A percentile compares a stretch with the other conserved stretches of the same genome.
Evolutionary conservation across 2,329 filamentous ascomycete genomes (phyloP).

Genomic region (Diaporthe vexans): DNA sequence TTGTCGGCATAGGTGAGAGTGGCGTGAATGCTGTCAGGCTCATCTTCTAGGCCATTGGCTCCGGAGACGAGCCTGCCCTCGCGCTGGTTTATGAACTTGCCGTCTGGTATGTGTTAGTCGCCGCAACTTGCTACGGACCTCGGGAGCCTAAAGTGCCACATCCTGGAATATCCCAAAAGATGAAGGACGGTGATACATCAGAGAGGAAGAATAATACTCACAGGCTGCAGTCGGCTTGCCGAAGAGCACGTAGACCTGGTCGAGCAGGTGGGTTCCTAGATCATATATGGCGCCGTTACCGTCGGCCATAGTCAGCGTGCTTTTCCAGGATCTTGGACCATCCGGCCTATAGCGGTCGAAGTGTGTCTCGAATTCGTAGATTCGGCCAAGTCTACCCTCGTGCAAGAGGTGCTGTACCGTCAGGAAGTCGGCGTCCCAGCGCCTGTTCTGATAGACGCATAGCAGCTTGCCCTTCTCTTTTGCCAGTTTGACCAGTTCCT

Average conservation of each 20-base stretch:
- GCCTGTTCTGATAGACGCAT: slow-evolving; percentile 82
- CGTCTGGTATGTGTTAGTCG: slow-evolving; percentile 52
- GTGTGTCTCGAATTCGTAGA: slow-evolving; percentile 84
- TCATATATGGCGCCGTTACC: slow-evolving; percentile 81
- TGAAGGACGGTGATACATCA: no score
- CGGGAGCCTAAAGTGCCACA: no score
- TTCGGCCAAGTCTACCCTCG: slow-evolving; percentile 73
- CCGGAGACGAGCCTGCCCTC: slow-evolving; percentile 55
- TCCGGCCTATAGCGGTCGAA: slow-evolving; percentile 81
- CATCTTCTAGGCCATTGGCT: slow-evolving; percentile 55
- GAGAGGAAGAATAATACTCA: no score
- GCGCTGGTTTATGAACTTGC: slow-evolving; percentile 76
- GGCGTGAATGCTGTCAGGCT: slow-evolving; percentile 72
- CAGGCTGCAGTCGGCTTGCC: slow-evolving; percentile 76
- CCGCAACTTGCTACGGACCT: no score
- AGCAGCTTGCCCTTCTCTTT: slow-evolving; percentile 65
- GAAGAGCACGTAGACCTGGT: slow-evolving; percentile 80
- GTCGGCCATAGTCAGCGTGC: slow-evolving; percentile 66
- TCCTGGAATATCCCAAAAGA: no score
- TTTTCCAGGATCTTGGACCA: slow-evolving; percentile 77
- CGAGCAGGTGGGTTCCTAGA: slow-evolving; percentile 81
- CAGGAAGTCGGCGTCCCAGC: slow-evolving; percentile 84
- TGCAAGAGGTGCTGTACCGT: slow-evolving; percentile 75
- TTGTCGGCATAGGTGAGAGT: slow-evolving; percentile 74
- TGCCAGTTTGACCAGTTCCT: slow-evolving; percentile 71